Conservation (phyloP, 1,139 yeast species). For the Geotrichum fermentans region DNA sequence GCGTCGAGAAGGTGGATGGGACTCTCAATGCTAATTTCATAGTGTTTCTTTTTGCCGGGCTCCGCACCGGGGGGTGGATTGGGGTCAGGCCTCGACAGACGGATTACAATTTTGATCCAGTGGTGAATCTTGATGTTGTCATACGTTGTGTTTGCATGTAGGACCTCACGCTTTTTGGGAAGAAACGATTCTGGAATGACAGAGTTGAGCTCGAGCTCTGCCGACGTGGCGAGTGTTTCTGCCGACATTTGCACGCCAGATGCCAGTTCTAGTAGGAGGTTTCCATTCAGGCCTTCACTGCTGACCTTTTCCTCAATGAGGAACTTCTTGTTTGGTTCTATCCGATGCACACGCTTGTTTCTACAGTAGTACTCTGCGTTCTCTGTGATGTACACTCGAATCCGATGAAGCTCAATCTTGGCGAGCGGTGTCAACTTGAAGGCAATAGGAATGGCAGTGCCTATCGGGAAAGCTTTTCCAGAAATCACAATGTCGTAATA, state of each 20-base stretch:
- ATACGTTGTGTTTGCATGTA: conserved; percentile 81
- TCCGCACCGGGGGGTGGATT: conserved; percentile 40
- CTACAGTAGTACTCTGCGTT: conserved; percentile 84
- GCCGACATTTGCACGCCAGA: conserved; percentile 30
- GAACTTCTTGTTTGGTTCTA: conserved; percentile 82
- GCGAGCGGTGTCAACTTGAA: conserved; percentile 81
- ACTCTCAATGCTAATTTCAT: conserved; percentile 85
- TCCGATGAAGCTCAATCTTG: conserved; percentile 79
- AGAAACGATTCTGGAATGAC: conserved; percentile 61
- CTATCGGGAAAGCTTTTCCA: conserved; percentile 78
- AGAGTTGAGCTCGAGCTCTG: conserved; percentile 80
- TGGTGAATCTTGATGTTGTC: conserved; percentile 79
- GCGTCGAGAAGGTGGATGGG: conserved; percentile 72
- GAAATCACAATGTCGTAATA: conserved; percentile 82
- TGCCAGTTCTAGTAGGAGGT: conserved; percentile 38
- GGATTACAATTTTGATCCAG: conserved; percentile 83
- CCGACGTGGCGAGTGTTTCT: conserved; percentile 34
- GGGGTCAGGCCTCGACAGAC: conserved; percentile 63
- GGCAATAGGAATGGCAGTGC: conserved; percentile 77
- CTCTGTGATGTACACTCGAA: conserved; percentile 80
- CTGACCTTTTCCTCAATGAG: conserved; percentile 78
- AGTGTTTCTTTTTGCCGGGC: conserved; percentile 62
- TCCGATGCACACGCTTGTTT: conserved; percentile 78
- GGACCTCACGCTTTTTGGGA: conserved; percentile 42
- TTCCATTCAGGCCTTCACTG: conserved; percentile 42